Percentiles rank a stretch among this genome's conserved stretches.
These are phyloP conservation scores for Exserohilum rostratum DNA, from an alignment of 2,329 filamentous ascomycete species.

Conservation along the genomic window DNA sequence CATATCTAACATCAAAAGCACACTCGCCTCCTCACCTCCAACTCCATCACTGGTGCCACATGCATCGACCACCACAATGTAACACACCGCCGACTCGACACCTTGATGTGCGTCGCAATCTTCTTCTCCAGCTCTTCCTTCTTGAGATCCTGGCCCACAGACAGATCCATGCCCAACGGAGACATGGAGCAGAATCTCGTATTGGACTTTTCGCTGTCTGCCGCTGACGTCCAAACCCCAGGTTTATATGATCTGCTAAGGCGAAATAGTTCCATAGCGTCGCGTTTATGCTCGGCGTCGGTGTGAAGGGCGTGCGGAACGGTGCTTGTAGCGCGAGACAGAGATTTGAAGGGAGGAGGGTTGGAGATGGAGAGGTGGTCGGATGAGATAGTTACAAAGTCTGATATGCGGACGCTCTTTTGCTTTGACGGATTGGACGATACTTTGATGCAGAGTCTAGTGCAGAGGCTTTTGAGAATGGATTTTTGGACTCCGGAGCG, in stretches of 20 bases:
- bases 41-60: neutral
- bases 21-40: neutral
- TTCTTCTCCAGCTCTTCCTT: slow-evolving; percentile 8
- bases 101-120: slow-evolving; percentile 5
- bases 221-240: slow-evolving; percentile 16
- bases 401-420: slow-evolving; percentile 18
- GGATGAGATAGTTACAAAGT: slow-evolving; percentile 14
- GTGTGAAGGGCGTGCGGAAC: slow-evolving; percentile 11
- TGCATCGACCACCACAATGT: slow-evolving; percentile 13
- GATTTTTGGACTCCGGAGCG: slow-evolving; percentile 7
- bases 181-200: slow-evolving; percentile 12
- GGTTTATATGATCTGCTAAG: slow-evolving; percentile 1
- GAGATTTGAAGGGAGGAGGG: slow-evolving; percentile 7
- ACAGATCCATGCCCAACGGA: slow-evolving; percentile 1
- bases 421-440: neutral
- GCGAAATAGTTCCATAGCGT: slow-evolving; percentile 4
- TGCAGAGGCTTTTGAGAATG: slow-evolving; percentile 15
- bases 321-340: neutral
- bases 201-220: slow-evolving; percentile 11
- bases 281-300: slow-evolving; percentile 5
- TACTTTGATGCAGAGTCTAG: neutral
- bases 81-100: slow-evolving; percentile 1
- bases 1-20: no score
- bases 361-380: slow-evolving; percentile 11
- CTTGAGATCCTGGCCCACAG: neutral